Evolutionary conservation across 1,284 basidiomycete genomes (phyloP), one percentile per base, ranked within the genome.

Genomic region (Melampsora americana): DNA sequence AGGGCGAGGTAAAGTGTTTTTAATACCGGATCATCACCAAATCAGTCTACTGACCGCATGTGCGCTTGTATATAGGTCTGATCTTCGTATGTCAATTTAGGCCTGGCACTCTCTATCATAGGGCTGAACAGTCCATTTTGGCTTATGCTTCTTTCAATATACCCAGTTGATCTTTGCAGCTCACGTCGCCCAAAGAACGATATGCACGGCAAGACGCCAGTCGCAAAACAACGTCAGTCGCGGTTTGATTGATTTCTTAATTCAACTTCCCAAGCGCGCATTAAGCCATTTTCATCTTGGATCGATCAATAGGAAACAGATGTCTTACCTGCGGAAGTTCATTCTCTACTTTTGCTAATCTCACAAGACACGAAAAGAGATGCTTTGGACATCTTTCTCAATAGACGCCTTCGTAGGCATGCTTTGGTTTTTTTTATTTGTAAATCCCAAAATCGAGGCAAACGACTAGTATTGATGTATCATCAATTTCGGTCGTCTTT

Each of bases 311-410:
- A 76, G 74, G 74, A 30, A 76, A 76, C 26, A 66, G 74, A 26
- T 76, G 74, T 59, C 53, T 76, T 68, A 76, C 74, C 11, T 76
- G 74, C 61, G 74, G 74, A 23, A 76, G 74, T 61, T 69, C 74
- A 30, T 76, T 76, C 48, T 76, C 74, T 16, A 76, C 74, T 14
- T 76, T 76, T 59, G 74, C 74, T 60, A 76, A 76, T 35, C 74
- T 76, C 14, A 76, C 74, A 11, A 56, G 74, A 23, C 74, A 76
- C 44, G 74, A 76, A 50, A 76, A 76, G 60, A 76, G 69, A 20
- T 76, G 74, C 48, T 62, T 62, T 14, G 53, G 53, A 28, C n/a
- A 56, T 28, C n/a, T 23, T 7, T 28, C 53, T 23, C 53, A 56
- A 56, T 56, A 56, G 53, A 56, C 28, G n/a, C 20, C 28, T 16